Evolutionary conservation across 345 rosid genomes (phyloP), one percentile per base, ranked within the genome.

Genomic region (Durio zibethinus): DNA sequence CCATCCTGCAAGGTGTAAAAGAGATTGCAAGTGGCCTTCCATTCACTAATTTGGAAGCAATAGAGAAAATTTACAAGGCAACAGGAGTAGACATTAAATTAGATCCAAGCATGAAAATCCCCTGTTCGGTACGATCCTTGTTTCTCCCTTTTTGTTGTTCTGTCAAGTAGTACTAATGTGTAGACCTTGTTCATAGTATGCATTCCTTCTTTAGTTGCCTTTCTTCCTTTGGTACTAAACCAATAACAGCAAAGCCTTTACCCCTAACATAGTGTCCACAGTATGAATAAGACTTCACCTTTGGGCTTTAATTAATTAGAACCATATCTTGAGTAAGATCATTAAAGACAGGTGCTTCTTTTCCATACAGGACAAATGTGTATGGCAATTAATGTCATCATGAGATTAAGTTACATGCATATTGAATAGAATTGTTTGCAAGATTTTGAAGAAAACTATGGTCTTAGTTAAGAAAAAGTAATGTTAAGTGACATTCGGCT

Each of bases 101-200:
- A 33, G 90, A 93, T 82, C 97, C 94, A 38, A 79, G 83, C 62
- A 95, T 92, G 97, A 88, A 91, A 81, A 82, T 92, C 78, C 98
- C 97, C 36, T 95, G 98, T 80, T 67, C 91, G 84, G 99, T 93
- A 90, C 86, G 86, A 76, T 66, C 52, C 47, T 52, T 36, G 50
- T 20, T 52, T 66, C 68, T 66, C 27, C 73, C 42, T 66, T 15
- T 52, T 20, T 15, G 18, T 50, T 66, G 16, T 54, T 64, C 21
- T 76, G 70, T 20, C 25, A 2, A 27, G 29, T 60, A 29, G 70
- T 61, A 56, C 5, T n/a, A 54, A 36, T 33, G 38, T 20, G 10
- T 14, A 47, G 5, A 59, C 68, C 25, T 63, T 63, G 7, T 35
- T 63, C 45, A 35, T 35, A 20, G 68, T 15, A 63, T 63, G 14